Evolutionary conservation across 2,329 filamentous ascomycete species (phyloP).

Genomic region (Hirsutella thompsonii): DNA sequence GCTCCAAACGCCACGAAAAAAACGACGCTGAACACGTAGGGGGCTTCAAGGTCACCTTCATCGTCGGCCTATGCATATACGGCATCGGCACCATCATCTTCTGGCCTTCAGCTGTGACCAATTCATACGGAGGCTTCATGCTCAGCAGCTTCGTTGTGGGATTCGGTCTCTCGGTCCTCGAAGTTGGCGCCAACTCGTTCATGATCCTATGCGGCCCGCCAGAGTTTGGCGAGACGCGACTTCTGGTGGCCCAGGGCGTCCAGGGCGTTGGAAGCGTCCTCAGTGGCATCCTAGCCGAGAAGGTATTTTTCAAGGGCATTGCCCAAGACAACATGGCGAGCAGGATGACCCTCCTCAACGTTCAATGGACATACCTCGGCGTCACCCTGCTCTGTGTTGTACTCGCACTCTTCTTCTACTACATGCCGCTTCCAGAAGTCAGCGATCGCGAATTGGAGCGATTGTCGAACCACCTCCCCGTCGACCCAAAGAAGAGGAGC

Average conservation of each 20-base stretch:
- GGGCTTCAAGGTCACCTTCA: constrained; percentile 72
- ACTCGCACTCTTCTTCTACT: constrained; percentile 57
- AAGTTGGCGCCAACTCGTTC: constrained; percentile 72
- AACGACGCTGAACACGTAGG: constrained; percentile 32
- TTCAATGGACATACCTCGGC: constrained; percentile 79
- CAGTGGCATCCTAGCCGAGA: constrained; percentile 58
- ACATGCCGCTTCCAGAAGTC: constrained; percentile 52
- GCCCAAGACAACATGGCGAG: constrained; percentile 17
- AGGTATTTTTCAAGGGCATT: constrained; percentile 57
- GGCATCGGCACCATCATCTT: constrained; percentile 71
- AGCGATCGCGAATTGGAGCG: constrained; percentile 40
- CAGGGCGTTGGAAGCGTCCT: constrained; percentile 65
- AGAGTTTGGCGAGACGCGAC: constrained; percentile 59
- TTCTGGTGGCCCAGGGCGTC: constrained; percentile 63
- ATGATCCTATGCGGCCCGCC: constrained; percentile 58
- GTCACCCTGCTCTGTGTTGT: constrained; percentile 63
- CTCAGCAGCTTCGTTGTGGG: constrained; percentile 63
- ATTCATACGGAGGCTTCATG: constrained; percentile 67
- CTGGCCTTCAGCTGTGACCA: constrained; percentile 67
- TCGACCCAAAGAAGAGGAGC: constrained; percentile 35
- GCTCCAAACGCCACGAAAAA: constrained; percentile 25
- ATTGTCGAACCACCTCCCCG: constrained; percentile 31
- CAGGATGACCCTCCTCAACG: constrained; percentile 47
- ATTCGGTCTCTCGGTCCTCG: constrained; percentile 62
- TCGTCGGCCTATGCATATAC: constrained; percentile 63